Percentiles rank a stretch among this genome's conserved stretches.
These are phyloP conservation scores for Sesbania bispinosa DNA, from an alignment of 306 rosid species.

Conservation along the genomic window DNA sequence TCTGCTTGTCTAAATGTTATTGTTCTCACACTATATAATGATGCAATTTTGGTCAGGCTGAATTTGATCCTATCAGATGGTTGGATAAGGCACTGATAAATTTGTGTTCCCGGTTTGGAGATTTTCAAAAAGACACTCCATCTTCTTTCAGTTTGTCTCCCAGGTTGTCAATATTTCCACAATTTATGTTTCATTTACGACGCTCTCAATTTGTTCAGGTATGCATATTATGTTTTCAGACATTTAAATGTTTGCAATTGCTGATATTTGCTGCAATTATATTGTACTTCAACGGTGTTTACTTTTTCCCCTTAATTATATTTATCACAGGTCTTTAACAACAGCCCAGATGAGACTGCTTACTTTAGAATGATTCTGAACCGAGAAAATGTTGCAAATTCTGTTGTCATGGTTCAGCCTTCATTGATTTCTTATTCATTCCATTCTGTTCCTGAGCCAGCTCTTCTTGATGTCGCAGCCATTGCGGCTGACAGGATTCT, in stretches of 20 bases:
- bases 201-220: constrained; percentile 99
- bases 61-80: constrained; percentile 99
- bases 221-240: not conserved
- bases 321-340: constrained; percentile 80
- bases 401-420: constrained; percentile 98
- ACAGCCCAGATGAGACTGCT: constrained; percentile 99
- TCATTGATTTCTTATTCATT: constrained; percentile 90
- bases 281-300: not conserved
- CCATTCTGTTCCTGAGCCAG: constrained; percentile 89
- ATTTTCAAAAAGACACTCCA: constrained; percentile 79
- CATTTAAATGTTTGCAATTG: constrained; percentile 14
- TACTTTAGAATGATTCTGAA: constrained; percentile 92
- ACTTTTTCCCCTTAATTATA: not conserved
- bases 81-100: constrained; percentile 91
- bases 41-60: constrained; percentile 62
- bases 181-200: constrained; percentile 86
- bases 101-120: constrained; percentile 90
- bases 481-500: constrained; percentile 89
- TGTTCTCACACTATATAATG: constrained; percentile 24
- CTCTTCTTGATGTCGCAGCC: constrained; percentile 94
- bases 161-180: constrained; percentile 95
- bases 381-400: constrained; percentile 90
- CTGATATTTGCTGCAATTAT: constrained; percentile 15
- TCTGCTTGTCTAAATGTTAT: not conserved
- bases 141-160: constrained; percentile 96